Evolutionary conservation across 2,329 filamentous ascomycete species (phyloP), one percentile per base, ranked within the genome.

Genomic region (Diaporthe eres): DNA sequence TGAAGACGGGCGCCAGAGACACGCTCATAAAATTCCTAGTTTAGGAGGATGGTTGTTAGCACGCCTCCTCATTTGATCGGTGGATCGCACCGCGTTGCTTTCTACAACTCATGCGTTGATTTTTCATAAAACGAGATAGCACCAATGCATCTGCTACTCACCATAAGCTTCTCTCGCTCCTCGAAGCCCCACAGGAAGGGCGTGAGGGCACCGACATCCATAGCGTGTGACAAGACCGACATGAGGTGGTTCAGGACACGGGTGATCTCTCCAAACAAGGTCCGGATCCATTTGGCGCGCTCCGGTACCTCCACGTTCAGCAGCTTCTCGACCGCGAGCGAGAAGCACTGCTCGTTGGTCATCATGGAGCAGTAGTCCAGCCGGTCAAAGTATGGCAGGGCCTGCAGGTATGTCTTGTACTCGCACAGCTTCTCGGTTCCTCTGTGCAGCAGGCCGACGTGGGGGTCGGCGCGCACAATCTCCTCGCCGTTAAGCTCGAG

Each of bases 291-390:
- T 89, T 99, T 98, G 81, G 97, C 97, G 82, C 97, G 91, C 79
- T 97, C 94, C 34, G 97, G 97, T 78, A 99, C 94, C 85, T 99
- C 97, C 79, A 99, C 90, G 86, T 99, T 99, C 82, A 99, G 89
- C 77, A 99, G 90, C 90, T 99, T 99, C 91, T 99, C 97, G 74
- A 98, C 96, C 28, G 95, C 97, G 79, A 99, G 90, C 51, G 95
- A 92, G 86, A 95, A 99, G 84, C 95, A 98, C 87, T 99, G 97
- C 90, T 99, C 97, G 86, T 99, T 99, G 82, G 97, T 99, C 97
- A 99, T 99, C 97, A 99, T 99, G 82, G 95, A 98, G 81, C 98
- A 96, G 86, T 99, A 99, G 87, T 99, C 97, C 85, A 99, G 90
- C 81, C 97, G 95, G 87, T 99, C 97, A 85, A 99, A 99, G 89